phyloP scores from a whole-genome alignment of 2,329 filamentous ascomycete genomes.

The Trichophyton simii region DNA sequence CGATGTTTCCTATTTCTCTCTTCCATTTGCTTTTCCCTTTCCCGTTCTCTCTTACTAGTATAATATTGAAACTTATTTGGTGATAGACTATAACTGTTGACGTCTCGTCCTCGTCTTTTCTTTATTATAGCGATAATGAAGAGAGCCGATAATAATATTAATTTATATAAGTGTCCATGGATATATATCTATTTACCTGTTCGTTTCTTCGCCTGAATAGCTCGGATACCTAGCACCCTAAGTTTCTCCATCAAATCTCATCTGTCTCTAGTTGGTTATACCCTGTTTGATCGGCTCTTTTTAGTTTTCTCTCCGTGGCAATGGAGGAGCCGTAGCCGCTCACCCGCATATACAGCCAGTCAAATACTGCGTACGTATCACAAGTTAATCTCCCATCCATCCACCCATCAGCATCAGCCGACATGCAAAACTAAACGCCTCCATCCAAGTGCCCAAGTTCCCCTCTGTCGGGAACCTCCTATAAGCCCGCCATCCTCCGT shows the following conservation, averaged over 20 bases:
- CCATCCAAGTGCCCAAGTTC: no score
- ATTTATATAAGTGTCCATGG: background rate
- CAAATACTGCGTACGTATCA: no score
- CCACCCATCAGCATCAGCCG: no score
- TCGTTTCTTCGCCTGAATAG: background rate
- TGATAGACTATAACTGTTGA: constrained; percentile 1
- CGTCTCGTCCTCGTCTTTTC: background rate
- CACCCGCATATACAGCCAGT: no score
- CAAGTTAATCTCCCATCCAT: no score
- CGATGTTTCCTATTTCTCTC: background rate
- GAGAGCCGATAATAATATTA: background rate
- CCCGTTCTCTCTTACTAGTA: background rate
- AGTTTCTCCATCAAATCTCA: background rate
- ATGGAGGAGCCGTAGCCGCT: no score
- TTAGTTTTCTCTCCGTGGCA: no score
- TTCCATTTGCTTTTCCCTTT: background rate
- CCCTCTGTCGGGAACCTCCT: no score
- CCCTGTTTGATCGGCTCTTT: no score
- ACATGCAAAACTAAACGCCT: no score
- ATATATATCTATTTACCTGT: background rate
- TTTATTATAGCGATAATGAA: background rate
- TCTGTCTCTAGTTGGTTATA: no score
- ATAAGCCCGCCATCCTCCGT: no score
- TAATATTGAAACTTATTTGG: constrained; percentile 2
- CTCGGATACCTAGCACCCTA: background rate